Percentiles rank a stretch among this genome's conserved stretches.
These are phyloP conservation scores for Scheffersomyces lignosus DNA, from an alignment of 805 yeast genomes.

Conservation along the genomic window DNA sequence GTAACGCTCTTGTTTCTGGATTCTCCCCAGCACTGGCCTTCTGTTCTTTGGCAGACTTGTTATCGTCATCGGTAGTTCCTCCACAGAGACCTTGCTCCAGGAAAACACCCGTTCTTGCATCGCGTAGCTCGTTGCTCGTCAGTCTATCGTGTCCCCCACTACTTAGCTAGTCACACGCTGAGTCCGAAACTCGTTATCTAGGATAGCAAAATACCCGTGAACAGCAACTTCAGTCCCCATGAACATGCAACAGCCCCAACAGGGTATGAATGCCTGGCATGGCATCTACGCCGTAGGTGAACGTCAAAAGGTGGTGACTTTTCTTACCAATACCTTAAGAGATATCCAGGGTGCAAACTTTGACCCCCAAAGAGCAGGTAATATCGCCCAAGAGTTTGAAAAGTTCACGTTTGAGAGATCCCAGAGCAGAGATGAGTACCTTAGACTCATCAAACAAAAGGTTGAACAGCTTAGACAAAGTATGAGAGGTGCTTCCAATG, in stretches of 20 bases:
- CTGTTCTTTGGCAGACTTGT: no score
- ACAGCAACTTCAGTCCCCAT: no score
- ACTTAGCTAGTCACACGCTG: no score
- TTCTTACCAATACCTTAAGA: slow-evolving; percentile 35
- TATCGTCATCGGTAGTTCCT: no score
- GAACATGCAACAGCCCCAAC: slow-evolving; percentile 20
- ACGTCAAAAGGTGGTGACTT: slow-evolving; percentile 42
- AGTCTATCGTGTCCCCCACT: no score
- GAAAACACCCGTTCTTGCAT: no score
- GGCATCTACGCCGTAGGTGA: slow-evolving; percentile 24
- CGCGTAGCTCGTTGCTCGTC: no score
- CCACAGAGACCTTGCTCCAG: no score
- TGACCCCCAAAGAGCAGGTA: slow-evolving; percentile 35
- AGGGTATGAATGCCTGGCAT: slow-evolving; percentile 27
- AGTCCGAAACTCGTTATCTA: no score
- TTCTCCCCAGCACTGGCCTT: no score
- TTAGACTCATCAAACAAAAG: slow-evolving; percentile 40
- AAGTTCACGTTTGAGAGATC: slow-evolving; percentile 62
- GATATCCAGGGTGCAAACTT: slow-evolving; percentile 35
- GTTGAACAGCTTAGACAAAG: slow-evolving; percentile 31
- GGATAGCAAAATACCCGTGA: no score
- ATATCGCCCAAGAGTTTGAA: slow-evolving; percentile 70
- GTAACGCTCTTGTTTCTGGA: no score
- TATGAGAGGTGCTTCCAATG: slow-evolving; percentile 12
- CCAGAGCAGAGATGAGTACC: slow-evolving; percentile 57